These are phyloP conservation scores for Pseudogymnoascus sp. DNA, from an alignment of 2,329 filamentous ascomycete genomes.

Conservation along the genomic window DNA sequence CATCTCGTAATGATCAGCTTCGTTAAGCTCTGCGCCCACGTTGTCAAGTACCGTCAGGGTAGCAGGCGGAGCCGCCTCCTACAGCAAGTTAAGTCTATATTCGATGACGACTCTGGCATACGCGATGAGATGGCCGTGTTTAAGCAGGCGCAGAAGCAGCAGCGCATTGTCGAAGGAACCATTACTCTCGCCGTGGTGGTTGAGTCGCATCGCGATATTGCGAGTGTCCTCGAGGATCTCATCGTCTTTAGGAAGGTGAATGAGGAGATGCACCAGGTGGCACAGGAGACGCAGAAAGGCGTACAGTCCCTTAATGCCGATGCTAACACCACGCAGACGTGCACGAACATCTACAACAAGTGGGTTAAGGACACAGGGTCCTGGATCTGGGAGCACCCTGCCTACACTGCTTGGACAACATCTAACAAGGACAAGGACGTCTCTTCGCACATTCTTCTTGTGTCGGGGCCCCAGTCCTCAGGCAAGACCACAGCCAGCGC, in stretches of 20 bases:
- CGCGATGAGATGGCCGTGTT: conserved; percentile 19
- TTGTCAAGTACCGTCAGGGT: conserved; percentile 24
- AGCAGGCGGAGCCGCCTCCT: conserved; percentile 17
- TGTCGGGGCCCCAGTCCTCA: neutral
- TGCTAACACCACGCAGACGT: conserved; percentile 20
- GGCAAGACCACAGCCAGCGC: conserved; percentile 20
- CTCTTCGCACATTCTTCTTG: neutral
- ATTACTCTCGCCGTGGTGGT: conserved; percentile 16
- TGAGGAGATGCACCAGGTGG: conserved; percentile 10
- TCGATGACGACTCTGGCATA: conserved; percentile 21
- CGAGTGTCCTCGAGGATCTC: neutral
- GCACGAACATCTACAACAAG: conserved; percentile 14
- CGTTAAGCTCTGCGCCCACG: conserved; percentile 24
- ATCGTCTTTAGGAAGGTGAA: too few relatives aligned
- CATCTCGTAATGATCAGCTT: conserved; percentile 22
- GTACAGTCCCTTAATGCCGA: neutral
- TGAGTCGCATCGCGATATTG: neutral
- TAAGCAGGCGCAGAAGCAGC: conserved; percentile 15
- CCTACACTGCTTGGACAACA: conserved; percentile 17
- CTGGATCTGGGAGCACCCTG: conserved; percentile 20
- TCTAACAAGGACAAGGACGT: neutral
- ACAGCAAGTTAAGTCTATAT: conserved; percentile 18
- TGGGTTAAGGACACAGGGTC: conserved; percentile 13
- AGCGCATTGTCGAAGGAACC: conserved; percentile 21
- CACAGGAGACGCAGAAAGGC: conserved; percentile 14